phyloP scores from a whole-genome alignment of 2,329 filamentous ascomycete species.

The Trichoderma koningiopsis region DNA sequence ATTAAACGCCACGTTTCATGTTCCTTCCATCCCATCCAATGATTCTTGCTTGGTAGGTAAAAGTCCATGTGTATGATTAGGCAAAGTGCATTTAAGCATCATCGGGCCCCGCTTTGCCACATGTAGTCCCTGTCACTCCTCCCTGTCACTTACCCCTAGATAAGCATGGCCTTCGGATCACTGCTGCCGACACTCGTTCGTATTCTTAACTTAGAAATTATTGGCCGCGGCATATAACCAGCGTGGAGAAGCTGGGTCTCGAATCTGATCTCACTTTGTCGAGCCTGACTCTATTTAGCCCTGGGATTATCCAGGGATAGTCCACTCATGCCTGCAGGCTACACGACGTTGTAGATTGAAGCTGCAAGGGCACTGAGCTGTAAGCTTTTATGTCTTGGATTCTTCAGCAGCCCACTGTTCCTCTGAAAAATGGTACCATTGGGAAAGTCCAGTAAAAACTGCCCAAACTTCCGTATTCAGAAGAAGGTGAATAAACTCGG shows the following conservation, averaged over 20 bases:
- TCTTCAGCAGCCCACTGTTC: conserved; percentile 48
- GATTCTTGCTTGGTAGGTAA: neutral
- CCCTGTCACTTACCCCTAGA: no score
- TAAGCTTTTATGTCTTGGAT: neutral
- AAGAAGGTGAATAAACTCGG: conserved; percentile 50
- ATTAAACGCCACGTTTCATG: neutral
- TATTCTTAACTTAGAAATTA: neutral
- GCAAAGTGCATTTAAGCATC: neutral
- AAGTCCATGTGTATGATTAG: neutral
- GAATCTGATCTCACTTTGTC: neutral
- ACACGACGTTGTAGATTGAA: neutral
- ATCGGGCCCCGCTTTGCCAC: neutral
- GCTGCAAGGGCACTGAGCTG: neutral
- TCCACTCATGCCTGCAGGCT: neutral
- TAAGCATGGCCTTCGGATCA: neutral
- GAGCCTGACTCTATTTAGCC: neutral
- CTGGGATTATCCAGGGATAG: neutral
- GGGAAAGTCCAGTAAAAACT: conserved; percentile 42
- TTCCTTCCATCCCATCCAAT: neutral
- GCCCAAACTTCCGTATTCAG: conserved; percentile 52
- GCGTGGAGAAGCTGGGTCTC: neutral
- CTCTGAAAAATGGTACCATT: conserved; percentile 46
- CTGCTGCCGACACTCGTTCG: no score
- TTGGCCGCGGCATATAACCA: neutral
- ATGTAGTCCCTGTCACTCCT: neutral